Conservation (phyloP, 169 alveolate species). For the Plasmodium relictum region DNA sequence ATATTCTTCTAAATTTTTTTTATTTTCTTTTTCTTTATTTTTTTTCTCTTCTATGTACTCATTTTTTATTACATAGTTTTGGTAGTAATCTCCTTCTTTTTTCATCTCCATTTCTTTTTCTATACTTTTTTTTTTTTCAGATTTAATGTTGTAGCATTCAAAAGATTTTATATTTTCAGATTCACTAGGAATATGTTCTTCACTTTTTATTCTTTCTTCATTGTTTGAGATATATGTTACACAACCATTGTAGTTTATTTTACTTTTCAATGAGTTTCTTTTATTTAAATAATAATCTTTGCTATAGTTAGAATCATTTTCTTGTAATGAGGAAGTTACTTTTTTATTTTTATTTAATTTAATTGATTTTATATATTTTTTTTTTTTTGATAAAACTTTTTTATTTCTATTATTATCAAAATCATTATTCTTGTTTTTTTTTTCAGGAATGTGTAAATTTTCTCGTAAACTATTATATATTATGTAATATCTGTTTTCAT, state of each 20-base stretch:
- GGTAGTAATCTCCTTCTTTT: no score
- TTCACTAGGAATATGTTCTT: no score
- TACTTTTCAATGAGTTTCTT: not conserved
- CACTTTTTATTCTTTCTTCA: no score
- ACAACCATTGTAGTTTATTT: not conserved
- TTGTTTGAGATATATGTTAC: no score
- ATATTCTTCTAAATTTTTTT: no score
- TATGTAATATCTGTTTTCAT: constrained; percentile 35
- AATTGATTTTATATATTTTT: not conserved
- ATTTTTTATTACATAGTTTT: no score
- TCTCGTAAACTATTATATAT: constrained; percentile 27
- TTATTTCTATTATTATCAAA: not conserved
- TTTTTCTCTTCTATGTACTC: no score
- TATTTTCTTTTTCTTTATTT: no score
- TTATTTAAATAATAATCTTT: not conserved
- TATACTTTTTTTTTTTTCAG: no score
- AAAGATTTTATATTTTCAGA: no score
- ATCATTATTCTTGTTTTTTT: not conserved
- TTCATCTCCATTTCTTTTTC: no score
- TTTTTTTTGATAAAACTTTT: not conserved
- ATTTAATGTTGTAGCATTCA: no score
- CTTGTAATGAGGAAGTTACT: not conserved
- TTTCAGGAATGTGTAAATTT: not conserved
- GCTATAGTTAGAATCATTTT: not conserved
- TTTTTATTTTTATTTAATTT: not conserved